A percentile compares a stretch with the other conserved stretches of the same genome.
phyloP scores from a whole-genome alignment of 768 basidiomycete species.

The Tulasnella sp. region DNA sequence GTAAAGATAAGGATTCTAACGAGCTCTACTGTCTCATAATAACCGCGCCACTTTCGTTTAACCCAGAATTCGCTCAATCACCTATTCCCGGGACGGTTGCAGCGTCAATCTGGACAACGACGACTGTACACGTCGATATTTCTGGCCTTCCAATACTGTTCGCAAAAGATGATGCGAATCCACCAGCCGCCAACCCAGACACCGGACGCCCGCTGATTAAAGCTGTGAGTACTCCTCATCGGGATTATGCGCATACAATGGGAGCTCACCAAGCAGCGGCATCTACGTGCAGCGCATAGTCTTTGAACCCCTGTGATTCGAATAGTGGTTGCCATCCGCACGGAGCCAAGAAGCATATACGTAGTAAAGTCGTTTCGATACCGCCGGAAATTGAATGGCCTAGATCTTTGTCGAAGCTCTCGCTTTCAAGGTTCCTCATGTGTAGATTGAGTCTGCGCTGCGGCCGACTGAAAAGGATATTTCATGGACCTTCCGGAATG shows the following conservation, averaged over 20 bases:
- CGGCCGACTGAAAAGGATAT: no score
- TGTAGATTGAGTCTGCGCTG: no score
- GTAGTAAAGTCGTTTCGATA: no score
- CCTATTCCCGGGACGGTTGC: neutral
- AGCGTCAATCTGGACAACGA: neutral
- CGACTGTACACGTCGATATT: neutral
- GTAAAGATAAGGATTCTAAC: neutral
- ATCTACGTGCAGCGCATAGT: neutral
- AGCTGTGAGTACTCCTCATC: neutral
- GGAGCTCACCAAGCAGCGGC: neutral
- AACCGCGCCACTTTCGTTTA: neutral
- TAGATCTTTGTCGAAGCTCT: no score
- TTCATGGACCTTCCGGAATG: no score
- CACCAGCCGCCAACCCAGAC: neutral
- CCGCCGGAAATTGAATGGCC: no score
- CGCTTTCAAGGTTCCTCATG: no score
- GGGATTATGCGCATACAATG: neutral
- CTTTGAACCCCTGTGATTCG: neutral
- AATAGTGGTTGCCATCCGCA: neutral
- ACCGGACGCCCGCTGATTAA: neutral
- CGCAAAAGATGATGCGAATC: neutral
- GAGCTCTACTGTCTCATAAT: neutral
- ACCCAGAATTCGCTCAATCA: neutral
- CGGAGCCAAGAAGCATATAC: no score
- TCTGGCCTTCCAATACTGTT: neutral